phyloP scores from a whole-genome alignment of 2,329 filamentous ascomycete genomes.

The Xylariaceae sp. region DNA sequence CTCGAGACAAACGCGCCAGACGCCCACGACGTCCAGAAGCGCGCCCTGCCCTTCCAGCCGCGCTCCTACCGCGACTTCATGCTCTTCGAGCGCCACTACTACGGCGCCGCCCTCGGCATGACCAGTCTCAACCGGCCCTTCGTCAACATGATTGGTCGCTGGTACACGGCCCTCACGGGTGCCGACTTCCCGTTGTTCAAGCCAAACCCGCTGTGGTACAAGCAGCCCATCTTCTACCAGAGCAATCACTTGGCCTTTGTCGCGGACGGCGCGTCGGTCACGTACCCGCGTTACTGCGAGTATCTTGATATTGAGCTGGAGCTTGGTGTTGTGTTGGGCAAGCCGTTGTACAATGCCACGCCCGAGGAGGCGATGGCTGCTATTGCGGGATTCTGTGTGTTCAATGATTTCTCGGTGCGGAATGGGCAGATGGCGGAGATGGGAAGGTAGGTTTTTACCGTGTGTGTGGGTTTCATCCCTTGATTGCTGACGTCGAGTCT shows the following conservation, averaged over 20 bases:
- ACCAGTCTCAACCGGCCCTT: conserved; percentile 20
- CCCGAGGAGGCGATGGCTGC: conserved; percentile 25
- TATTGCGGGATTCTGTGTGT: conserved; percentile 27
- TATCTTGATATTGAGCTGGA: conserved; percentile 29
- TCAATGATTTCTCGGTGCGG: conserved; percentile 28
- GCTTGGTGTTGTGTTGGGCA: conserved; percentile 25
- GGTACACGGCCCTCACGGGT: conserved; percentile 19
- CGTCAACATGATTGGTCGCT: conserved; percentile 9
- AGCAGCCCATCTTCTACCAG: conserved; percentile 28
- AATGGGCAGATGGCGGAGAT: conserved; percentile 27
- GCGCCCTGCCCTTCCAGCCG: conserved; percentile 26
- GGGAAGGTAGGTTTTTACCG: conserved; percentile 15
- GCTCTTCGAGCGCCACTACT: conserved; percentile 29
- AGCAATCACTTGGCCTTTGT: conserved; percentile 29
- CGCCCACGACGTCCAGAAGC: conserved; percentile 17
- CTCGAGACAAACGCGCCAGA: conserved; percentile 24
- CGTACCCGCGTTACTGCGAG: conserved; percentile 21
- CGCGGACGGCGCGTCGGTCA: conserved; percentile 22
- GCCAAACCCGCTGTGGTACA: conserved; percentile 23
- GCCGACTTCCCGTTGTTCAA: conserved; percentile 23
- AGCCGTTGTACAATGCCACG: conserved; percentile 23
- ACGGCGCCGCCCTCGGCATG: conserved; percentile 23
- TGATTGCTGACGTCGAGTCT: background rate
- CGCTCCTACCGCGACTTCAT: conserved; percentile 30
- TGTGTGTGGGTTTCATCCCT: no score